Evolutionary conservation across 192 early-diverging fungal genomes (phyloP), one percentile per base, ranked within the genome.

Genomic region (Podila clonocystis): DNA sequence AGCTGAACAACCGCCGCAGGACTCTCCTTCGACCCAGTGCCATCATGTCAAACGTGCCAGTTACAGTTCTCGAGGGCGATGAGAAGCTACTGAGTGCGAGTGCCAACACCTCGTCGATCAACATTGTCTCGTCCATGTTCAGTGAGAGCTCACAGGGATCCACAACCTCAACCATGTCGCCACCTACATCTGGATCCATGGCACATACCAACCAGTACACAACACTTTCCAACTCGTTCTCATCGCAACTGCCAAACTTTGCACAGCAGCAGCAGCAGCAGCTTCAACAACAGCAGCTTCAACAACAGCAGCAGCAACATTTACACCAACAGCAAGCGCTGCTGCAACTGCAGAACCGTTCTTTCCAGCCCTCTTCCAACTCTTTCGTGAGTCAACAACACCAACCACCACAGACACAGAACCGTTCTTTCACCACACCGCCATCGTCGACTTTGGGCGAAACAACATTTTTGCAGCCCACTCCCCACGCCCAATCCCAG

Each of bases 101-200:
- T 58, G 77, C 77, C 77, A 80, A 80, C 50, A 80, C 77, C 13
- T 80, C 77, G 11, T 80, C 77, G 30, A 80, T 80, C 62, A 80
- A 80, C 67, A 80, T 80, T 66, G 77, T 80, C 33, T 80, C 77
- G 34, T 71, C 77, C 20, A 80, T 80, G 77, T 80, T 80, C 34
- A 69, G 64, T 52, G 77, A 80, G 34, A 28, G 41, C 29, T 38
- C 75, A n/a, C 31, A 50, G 22, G 45, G 70, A 34, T 4, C 38
- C 3, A 24, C 63, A 26, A 7, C 36, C 9, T 38, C 34, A 50
- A 26, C 31, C 49, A 64, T 66, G 63, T 69, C 77, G 55, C 60
- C 64, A 72, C 67, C 73, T 12, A 41, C 50, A 22, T 50, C 67
- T 50, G 65, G 67, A 17, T 61, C 75, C 48, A 67, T 62, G 34